Evolutionary conservation across 192 early-diverging fungal species (phyloP), one percentile per base, ranked within the genome.

Genomic region (Coemansia sp.): DNA sequence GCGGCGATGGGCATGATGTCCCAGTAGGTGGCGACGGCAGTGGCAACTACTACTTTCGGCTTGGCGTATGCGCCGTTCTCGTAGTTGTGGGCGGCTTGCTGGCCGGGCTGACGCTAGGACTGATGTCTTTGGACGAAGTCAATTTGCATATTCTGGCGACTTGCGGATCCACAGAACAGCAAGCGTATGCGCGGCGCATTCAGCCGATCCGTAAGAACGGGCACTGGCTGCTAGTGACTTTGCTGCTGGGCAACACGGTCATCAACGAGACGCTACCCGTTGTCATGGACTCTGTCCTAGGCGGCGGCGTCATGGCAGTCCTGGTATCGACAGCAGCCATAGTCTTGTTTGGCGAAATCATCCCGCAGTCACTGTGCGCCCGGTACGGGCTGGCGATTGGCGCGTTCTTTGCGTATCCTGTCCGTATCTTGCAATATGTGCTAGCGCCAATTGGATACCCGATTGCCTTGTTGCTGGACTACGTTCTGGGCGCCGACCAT

Each of bases 201-300:
- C 80, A 82, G 61, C 93, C 93, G 18, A 86, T 94, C 51, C 79
- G 93, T 27, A 90, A 88, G 74, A 87, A 92, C 67, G 86, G 84
- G 2, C 94, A 97, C 57, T 91, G 93, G 92, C 85, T 99, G 8
- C 73, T 99, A 22, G 92, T 95, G 1, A 95, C 94, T 9, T 67
- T 99, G 27, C 68, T 99, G 11, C 62, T 99, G 35, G 88, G 87
- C 10, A 99, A 99, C 74, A 93, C 93, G 2, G 78, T 99, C 29
- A 83, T 97, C 33, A 99, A 99, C 74, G 96, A 99, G 65, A 88
- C 90, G 9, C 77, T 94, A 53, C 92, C 92, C 5, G 90, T 94
- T 53, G 78, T 94, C 52, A 80, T 91, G 51, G 84, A 94, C 55
- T 82, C 81, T 11, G 79, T 91, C 3, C 78, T 85, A 25, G 86